Evolutionary conservation across 2,329 filamentous ascomycete species (phyloP).

Genomic region (Diaporthe destruens): DNA sequence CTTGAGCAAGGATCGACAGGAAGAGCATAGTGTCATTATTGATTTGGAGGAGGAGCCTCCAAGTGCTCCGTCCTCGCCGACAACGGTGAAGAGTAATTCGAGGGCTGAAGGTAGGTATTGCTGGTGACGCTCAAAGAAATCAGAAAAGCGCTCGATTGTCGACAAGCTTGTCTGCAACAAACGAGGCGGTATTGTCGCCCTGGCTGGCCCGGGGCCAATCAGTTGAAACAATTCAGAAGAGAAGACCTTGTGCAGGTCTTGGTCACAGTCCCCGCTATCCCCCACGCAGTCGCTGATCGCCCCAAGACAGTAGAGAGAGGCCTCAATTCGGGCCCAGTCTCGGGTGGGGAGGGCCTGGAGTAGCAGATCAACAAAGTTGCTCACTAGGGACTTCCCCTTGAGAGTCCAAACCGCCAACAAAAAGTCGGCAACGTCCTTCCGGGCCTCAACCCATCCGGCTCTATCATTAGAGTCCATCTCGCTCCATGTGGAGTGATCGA

Average conservation of each 20-base stretch:
- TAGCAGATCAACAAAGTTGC: conserved; percentile 68
- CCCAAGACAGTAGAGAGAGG: conserved; percentile 72
- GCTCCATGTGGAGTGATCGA: conserved; percentile 66
- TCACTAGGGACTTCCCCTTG: conserved; percentile 67
- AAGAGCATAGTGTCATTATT: conserved; percentile 80
- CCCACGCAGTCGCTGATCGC: conserved; percentile 75
- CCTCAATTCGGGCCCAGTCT: conserved; percentile 72
- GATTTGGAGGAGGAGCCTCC: conserved; percentile 79
- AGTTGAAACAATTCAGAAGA: conserved; percentile 68
- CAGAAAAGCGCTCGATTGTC: conserved; percentile 78
- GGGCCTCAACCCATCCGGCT: conserved; percentile 76
- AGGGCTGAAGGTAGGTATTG: conserved; percentile 77
- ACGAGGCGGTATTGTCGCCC: conserved; percentile 66
- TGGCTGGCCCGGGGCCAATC: conserved; percentile 60
- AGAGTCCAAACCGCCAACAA: conserved; percentile 78
- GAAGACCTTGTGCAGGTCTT: conserved; percentile 72
- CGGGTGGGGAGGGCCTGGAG: conserved; percentile 62
- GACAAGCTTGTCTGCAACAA: conserved; percentile 77
- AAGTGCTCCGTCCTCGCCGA: conserved; percentile 69
- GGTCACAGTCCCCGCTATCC: conserved; percentile 69
- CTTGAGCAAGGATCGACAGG: conserved; percentile 78
- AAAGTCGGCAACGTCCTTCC: conserved; percentile 84
- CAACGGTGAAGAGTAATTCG: conserved; percentile 79
- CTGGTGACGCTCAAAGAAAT: conserved; percentile 80
- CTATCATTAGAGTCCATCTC: conserved; percentile 79